A percentile compares a stretch with the other conserved stretches of the same genome.
phyloP scores from a whole-genome alignment of 169 alveolate species.

The Plasmodium inui region DNA sequence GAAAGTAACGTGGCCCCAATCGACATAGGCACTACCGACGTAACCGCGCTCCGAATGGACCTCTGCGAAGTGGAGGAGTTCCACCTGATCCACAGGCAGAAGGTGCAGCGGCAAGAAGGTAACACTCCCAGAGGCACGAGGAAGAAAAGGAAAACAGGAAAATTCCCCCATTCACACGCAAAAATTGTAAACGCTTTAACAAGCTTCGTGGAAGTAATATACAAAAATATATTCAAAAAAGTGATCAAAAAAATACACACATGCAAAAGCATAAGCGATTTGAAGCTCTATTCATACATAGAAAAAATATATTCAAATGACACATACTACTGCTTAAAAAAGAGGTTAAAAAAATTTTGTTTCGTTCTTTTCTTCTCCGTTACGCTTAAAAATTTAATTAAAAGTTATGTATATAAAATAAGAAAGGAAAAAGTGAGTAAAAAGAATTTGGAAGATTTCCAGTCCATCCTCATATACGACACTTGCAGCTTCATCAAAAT shows the following conservation, averaged over 20 bases:
- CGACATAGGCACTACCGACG: background rate
- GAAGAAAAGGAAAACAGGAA: background rate
- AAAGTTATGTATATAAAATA: slow-evolving; percentile 63
- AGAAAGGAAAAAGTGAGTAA: slow-evolving; percentile 42
- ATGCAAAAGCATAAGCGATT: slow-evolving; percentile 55
- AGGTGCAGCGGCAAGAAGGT: background rate
- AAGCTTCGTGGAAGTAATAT: slow-evolving; percentile 41
- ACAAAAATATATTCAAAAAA: slow-evolving; percentile 66
- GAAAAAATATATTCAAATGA: slow-evolving; percentile 40
- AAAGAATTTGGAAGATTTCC: slow-evolving; percentile 51
- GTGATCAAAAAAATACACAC: slow-evolving; percentile 38
- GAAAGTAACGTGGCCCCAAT: background rate
- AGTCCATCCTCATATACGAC: slow-evolving; percentile 62
- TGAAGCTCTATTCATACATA: slow-evolving; percentile 56
- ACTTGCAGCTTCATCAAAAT: slow-evolving; percentile 69
- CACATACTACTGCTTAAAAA: slow-evolving; percentile 57
- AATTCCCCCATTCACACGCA: background rate
- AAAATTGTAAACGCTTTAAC: slow-evolving; percentile 13
- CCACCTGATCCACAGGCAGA: slow-evolving; percentile 17
- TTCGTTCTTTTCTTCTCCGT: slow-evolving; percentile 52
- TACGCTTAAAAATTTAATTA: slow-evolving; percentile 66
- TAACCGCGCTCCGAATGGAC: background rate
- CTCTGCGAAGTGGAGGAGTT: background rate
- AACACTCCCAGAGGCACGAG: background rate
- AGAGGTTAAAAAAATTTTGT: slow-evolving; percentile 48